Base-by-base conservation (phyloP, 1,284 basidiomycete genomes). In the Marasmius oreades region DNA sequence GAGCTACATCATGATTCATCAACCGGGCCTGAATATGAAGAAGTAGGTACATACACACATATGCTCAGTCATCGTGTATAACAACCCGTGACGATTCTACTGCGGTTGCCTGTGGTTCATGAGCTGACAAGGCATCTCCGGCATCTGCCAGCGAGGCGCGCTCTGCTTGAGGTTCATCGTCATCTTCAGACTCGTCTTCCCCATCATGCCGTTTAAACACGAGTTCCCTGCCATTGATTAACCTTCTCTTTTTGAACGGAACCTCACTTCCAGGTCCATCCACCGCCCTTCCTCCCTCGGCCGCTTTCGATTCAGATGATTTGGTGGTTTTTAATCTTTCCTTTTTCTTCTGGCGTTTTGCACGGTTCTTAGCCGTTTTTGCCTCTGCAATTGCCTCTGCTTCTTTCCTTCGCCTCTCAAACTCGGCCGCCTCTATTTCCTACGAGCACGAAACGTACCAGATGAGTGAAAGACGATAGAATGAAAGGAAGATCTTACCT, bases 361-460 rank as follows among this genome's bases (percentile, higher is more conserved):
- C 89, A 16, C 95, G 81, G 69, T 97, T 97, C 75, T 94, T 97
- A 12, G 92, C 86, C 0, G 95, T 96, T 75, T 94, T 96, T 3
- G 88, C 84, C 47, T 95, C 86, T 1, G 90, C 83, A 10, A 74
- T 70, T 24, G 82, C 81, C 57, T 90, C 85, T 52, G 84, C 76
- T 58, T 84, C 84, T 36, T 75, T 77, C 65, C 86, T 82, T 61
- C 85, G 84, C 31, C 73, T 75, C 62, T 86, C 82, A 64, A 92
- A 93, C 52, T 86, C 91, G 1, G 73, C 75, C 51, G 72, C 75
- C 48, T 85, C 81, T 7, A 74, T 69, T 72, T 91, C 86, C 92
- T 95, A 61, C 10, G 51, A 55, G 20, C 34, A 43, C 14, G 12
- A 34, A 62, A 18, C 64, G 52, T 55, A 12, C 11, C 24, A 45